These are phyloP conservation scores for Verticillium klebahnii DNA, from an alignment of 2,329 filamentous ascomycete genomes.

Conservation along the genomic window DNA sequence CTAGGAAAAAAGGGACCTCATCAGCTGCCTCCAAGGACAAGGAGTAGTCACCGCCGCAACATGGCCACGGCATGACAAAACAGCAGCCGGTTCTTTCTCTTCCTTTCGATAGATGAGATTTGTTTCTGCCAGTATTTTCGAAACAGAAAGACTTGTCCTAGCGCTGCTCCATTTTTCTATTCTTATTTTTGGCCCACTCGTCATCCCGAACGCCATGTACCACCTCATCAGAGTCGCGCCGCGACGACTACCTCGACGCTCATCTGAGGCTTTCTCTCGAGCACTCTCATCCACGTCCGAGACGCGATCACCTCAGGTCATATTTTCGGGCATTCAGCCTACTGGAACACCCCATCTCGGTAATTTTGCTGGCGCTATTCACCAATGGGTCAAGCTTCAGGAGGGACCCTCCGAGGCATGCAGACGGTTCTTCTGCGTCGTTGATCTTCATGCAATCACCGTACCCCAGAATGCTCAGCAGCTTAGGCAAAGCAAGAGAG, in stretches of 20 bases:
- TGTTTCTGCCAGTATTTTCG: too few relatives aligned
- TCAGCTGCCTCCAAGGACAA: too few relatives aligned
- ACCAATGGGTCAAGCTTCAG: conserved; percentile 81
- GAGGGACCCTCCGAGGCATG: conserved; percentile 51
- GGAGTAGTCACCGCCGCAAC: too few relatives aligned
- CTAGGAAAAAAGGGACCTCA: too few relatives aligned
- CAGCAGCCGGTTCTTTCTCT: too few relatives aligned
- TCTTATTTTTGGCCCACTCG: neutral
- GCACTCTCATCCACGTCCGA: neutral
- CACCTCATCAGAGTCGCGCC: neutral
- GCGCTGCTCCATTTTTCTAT: neutral
- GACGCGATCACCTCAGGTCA: conserved; percentile 33
- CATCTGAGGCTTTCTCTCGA: neutral
- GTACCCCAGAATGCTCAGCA: conserved; percentile 59
- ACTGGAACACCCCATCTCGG: conserved; percentile 91
- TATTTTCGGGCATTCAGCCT: conserved; percentile 97
- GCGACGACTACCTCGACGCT: neutral
- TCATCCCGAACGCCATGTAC: neutral
- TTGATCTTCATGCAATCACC: conserved; percentile 93
- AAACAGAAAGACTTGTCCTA: too few relatives aligned
- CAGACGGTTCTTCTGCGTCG: conserved; percentile 77
- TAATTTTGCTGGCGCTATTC: conserved; percentile 88
- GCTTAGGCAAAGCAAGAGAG: conserved; percentile 61
- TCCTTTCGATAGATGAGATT: too few relatives aligned
- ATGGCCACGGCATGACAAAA: too few relatives aligned